Percentiles rank a stretch among this genome's conserved stretches.
These are phyloP conservation scores for Annulohypoxylon truncatum DNA, from an alignment of 2,329 filamentous ascomycete species.

Conservation along the genomic window DNA sequence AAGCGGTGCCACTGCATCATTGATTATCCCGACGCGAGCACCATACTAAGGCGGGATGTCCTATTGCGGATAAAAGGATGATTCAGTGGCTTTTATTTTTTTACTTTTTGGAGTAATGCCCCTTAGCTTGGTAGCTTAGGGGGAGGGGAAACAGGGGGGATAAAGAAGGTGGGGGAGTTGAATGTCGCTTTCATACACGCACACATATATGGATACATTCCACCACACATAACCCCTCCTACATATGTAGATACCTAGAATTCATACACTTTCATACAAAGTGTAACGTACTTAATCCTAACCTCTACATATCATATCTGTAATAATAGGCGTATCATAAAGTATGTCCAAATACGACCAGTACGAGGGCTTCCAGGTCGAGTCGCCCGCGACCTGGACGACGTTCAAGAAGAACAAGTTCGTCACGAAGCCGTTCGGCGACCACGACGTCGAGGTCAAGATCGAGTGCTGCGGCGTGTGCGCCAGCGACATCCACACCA, in stretches of 20 bases:
- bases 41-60: not conserved
- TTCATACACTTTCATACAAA: not conserved
- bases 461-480: constrained; percentile 84
- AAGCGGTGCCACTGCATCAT: not conserved
- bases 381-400: constrained; percentile 64
- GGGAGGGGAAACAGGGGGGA: not conserved
- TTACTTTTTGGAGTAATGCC: constrained; percentile 7
- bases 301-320: not conserved
- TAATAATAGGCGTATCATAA: too few species aligned
- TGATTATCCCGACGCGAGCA: not conserved
- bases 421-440: constrained; percentile 85
- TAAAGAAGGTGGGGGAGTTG: constrained; percentile 13
- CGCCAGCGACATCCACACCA: constrained; percentile 77
- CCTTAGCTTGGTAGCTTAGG: not conserved
- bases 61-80: constrained; percentile 30
- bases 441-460: constrained; percentile 88
- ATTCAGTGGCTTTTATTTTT: not conserved
- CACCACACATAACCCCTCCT: constrained; percentile 28
- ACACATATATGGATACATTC: constrained; percentile 10
- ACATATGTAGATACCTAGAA: not conserved
- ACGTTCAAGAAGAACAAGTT: constrained; percentile 79
- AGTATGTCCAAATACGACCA: constrained; percentile 70
- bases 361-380: constrained; percentile 71
- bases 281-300: not conserved
- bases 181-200: not conserved